Percentiles rank a stretch among this genome's conserved stretches.
phyloP scores from a whole-genome alignment of 805 yeast genomes.

The Spathaspora boniae region DNA sequence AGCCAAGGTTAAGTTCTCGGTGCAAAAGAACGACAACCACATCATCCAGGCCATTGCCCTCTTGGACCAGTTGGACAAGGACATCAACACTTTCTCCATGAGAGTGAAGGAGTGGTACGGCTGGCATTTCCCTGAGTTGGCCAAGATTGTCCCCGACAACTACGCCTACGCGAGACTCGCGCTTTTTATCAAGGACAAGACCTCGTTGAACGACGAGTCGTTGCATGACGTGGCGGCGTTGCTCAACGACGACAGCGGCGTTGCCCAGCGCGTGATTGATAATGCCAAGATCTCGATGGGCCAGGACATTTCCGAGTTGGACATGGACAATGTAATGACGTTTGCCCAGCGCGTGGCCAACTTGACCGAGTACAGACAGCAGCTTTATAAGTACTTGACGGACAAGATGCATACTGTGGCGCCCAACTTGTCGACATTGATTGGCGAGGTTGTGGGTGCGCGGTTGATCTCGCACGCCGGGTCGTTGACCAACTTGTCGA shows the following conservation, averaged over 20 bases:
- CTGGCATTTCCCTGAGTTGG: slow-evolving; percentile 98
- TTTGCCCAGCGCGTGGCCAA: slow-evolving; percentile 94
- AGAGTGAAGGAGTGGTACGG: slow-evolving; percentile 98
- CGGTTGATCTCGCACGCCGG: slow-evolving; percentile 98
- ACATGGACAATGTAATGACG: slow-evolving; percentile 84
- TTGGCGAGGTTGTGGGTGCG: slow-evolving; percentile 99
- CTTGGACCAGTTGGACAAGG: slow-evolving; percentile 96
- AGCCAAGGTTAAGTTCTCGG: slow-evolving; percentile 98
- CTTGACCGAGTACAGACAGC: slow-evolving; percentile 84
- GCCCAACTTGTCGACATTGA: slow-evolving; percentile 92
- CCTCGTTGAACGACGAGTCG: slow-evolving; percentile 85
- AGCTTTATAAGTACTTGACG: slow-evolving; percentile 77
- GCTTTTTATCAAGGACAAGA: slow-evolving; percentile 80
- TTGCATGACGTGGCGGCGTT: slow-evolving; percentile 90
- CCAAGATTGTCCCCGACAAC: slow-evolving; percentile 87
- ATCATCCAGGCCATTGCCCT: slow-evolving; percentile 98
- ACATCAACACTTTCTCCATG: slow-evolving; percentile 95
- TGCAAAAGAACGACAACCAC: slow-evolving; percentile 98
- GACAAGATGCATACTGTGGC: slow-evolving; percentile 98
- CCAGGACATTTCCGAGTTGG: slow-evolving; percentile 93
- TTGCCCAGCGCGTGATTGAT: slow-evolving; percentile 85
- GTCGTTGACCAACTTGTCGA: slow-evolving; percentile 90
- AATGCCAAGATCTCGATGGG: slow-evolving; percentile 98
- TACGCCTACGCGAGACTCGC: slow-evolving; percentile 81
- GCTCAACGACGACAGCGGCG: slow-evolving; percentile 85